A percentile compares a stretch with the other conserved stretches of the same genome.
Conservation (phyloP, 257 asterid genomes). For the Coffea canephora region DNA sequence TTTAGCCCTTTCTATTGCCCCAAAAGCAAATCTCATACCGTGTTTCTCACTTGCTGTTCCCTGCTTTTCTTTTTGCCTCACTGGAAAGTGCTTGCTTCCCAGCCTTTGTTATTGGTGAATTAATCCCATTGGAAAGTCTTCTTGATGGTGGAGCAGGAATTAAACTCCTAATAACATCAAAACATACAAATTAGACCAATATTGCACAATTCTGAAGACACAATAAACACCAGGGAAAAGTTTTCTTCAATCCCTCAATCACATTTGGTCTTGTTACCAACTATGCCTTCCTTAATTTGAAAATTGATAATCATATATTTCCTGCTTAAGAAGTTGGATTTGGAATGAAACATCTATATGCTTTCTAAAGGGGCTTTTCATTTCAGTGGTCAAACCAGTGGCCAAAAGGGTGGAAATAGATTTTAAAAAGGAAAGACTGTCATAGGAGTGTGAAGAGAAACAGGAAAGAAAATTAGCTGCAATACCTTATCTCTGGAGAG, state of each 20-base stretch:
- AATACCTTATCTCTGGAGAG: conserved; percentile 48
- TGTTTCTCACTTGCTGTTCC: conserved; percentile 49
- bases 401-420: background rate
- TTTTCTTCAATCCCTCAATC: background rate
- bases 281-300: background rate
- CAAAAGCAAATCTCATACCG: conserved; percentile 6
- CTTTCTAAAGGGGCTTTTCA: background rate
- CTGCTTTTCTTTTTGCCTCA: conserved; percentile 51
- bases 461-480: background rate
- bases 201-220: background rate
- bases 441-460: background rate
- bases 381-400: background rate
- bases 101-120: conserved; percentile 32
- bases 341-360: too few relatives aligned
- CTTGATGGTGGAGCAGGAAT: conserved; percentile 60
- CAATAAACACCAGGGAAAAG: background rate
- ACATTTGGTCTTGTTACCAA: background rate
- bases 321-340: too few relatives aligned
- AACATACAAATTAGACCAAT: background rate
- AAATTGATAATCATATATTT: background rate
- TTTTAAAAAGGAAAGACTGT: background rate
- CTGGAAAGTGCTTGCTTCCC: conserved; percentile 40
- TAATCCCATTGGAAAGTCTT: conserved; percentile 43
- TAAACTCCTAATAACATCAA: conserved; percentile 47
- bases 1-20: conserved; percentile 4